Percentiles rank a stretch among this genome's conserved stretches.
These are phyloP conservation scores for Euphorbia neoarborescens DNA, from an alignment of 441 rosid genomes.

Conservation along the genomic window DNA sequence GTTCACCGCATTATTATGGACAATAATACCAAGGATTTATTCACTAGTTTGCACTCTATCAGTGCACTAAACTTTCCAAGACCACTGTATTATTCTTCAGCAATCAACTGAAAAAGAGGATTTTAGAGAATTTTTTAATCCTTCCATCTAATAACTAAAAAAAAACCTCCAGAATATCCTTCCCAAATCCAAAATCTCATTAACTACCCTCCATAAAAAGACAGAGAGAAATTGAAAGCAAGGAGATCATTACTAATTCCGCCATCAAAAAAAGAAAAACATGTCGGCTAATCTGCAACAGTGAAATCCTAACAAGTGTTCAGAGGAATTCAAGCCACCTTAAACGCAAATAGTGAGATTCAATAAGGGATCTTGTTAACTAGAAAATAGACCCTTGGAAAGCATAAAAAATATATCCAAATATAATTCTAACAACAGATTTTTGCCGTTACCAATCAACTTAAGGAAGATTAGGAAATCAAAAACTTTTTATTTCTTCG, in stretches of 20 bases:
- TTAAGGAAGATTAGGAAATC: neutral
- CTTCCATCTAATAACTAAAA: neutral
- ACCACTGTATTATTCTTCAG: neutral
- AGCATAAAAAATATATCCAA: neutral
- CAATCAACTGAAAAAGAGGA: neutral
- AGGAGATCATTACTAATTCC: neutral
- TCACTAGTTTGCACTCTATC: neutral
- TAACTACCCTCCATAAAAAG: neutral
- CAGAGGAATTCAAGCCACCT: neutral
- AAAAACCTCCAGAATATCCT: neutral
- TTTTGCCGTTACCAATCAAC: neutral
- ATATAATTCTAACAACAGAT: neutral
- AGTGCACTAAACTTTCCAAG: neutral
- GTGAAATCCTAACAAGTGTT: neutral
- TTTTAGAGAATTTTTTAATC: neutral
- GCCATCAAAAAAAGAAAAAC: neutral
- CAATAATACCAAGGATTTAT: neutral
- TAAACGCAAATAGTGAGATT: neutral
- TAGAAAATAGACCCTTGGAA: neutral
- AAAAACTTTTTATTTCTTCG: neutral
- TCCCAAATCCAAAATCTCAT: neutral
- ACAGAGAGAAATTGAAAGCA: neutral
- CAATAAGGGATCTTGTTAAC: neutral
- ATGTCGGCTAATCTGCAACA: neutral
- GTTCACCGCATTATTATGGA: neutral